These are phyloP conservation scores for Nyctanthes arbortristis DNA, from an alignment of 257 asterid genomes.

Conservation along the genomic window DNA sequence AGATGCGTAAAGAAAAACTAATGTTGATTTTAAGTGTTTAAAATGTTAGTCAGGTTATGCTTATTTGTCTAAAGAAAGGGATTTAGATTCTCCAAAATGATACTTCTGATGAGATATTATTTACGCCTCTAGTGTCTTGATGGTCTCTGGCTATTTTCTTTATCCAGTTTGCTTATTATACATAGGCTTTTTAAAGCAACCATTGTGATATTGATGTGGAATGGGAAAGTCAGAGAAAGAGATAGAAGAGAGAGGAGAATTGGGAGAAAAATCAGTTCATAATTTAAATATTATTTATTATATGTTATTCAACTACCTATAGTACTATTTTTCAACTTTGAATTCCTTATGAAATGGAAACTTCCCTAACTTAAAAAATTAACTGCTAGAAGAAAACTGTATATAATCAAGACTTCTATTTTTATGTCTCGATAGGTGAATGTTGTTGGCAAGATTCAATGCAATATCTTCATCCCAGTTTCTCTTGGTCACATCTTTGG, in stretches of 20 bases:
- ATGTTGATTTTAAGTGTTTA: constrained; percentile 33
- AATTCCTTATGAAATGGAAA: too few relatives aligned
- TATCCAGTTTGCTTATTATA: constrained; percentile 17
- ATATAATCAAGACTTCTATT: not conserved
- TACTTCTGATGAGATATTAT: constrained; percentile 16
- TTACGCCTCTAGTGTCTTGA: constrained; percentile 5
- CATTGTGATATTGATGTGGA: not conserved
- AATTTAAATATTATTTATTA: not conserved
- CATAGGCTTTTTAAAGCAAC: constrained; percentile 24
- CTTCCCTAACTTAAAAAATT: too few relatives aligned
- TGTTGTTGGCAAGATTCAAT: not conserved
- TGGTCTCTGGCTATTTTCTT: constrained; percentile 9
- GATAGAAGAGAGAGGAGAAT: not conserved
- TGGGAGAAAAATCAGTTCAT: not conserved
- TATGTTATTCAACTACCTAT: too few relatives aligned
- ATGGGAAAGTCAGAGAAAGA: not conserved
- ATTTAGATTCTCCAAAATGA: constrained; percentile 6
- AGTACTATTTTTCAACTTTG: not conserved
- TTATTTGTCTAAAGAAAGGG: constrained; percentile 21
- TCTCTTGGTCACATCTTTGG: not conserved
- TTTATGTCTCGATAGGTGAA: not conserved
- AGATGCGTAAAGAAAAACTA: constrained; percentile 41
- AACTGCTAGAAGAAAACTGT: not conserved
- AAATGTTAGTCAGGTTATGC: constrained; percentile 4
- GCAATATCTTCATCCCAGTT: not conserved